Evolutionary conservation across 1,284 basidiomycete species (phyloP), one percentile per base, ranked within the genome.

Genomic region (Cryptococcus sp.): DNA sequence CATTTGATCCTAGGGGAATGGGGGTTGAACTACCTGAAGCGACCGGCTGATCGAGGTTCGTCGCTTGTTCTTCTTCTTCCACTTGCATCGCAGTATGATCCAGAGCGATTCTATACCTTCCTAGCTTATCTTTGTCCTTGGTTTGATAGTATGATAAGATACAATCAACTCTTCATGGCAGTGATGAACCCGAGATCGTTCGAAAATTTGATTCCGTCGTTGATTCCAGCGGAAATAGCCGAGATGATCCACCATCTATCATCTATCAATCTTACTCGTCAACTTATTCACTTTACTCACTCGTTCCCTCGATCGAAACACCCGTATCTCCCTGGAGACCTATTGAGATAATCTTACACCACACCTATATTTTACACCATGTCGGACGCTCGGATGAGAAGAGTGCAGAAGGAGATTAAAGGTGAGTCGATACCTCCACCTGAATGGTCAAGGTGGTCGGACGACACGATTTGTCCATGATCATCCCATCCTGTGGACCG

Each of bases 331-430:
- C 23, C 23, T 23, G 23, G 23, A 23, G 23, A 23, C 23, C 23
- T 23, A 23, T 23, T 23, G 23, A 23, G 23, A 23, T 23, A 23
- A 23, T 23, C 23, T 23, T 23, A 23, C 23, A 23, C 23, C 23
- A 23, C 23, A 23, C 23, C 49, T 41, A 10, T 10, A n/a, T 50
- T 36, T 6, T 13, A 15, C 61, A 64, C 14, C 50, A 81, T 81
- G 80, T 76, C 79, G 14, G 90, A 95, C 74, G 90, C 93, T 54
- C 82, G 93, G 62, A 82, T 93, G 53, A 83, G 92, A 64, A 82
- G 92, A 67, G 87, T 96, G 37, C 90, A 90, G 78, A 95, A 94
- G 79, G 93, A 94, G 79, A 93, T 94, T 62, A 77, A 83, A 66
- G 90, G 90, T 89, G 51, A 60, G 83, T 72, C 42, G 31, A 31